A percentile compares a stretch with the other conserved stretches of the same genome.
These are phyloP conservation scores for Favolaschia claudopus DNA, from an alignment of 768 basidiomycete species.

Conservation along the genomic window DNA sequence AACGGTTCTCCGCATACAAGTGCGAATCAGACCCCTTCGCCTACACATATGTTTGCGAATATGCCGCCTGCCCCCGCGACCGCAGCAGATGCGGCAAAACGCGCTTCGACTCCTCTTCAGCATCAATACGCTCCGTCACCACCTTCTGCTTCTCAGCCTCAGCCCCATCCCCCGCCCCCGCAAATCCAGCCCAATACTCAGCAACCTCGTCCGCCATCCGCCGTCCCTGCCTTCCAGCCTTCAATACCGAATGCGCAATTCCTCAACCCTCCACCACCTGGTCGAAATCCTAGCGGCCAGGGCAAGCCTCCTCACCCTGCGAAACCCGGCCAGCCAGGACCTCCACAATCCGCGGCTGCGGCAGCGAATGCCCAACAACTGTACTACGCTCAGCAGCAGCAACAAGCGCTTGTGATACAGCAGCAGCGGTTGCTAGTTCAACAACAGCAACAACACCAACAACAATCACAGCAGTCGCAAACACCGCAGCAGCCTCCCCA, in stretches of 20 bases:
- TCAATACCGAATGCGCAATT: slow-evolving; percentile 29
- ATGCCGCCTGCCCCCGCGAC: slow-evolving; percentile 11
- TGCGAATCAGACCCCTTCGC: slow-evolving; percentile 27
- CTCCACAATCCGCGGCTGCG: background rate
- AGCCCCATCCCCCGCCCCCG: slow-evolving; percentile 32
- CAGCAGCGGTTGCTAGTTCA: slow-evolving; percentile 20
- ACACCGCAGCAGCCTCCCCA: slow-evolving; percentile 25
- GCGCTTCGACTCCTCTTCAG: slow-evolving; percentile 25
- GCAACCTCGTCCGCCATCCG: slow-evolving; percentile 28
- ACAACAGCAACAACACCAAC: slow-evolving; percentile 24
- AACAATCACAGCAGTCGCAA: slow-evolving; percentile 25
- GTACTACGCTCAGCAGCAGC: slow-evolving; percentile 22
- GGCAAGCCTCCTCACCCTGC: slow-evolving; percentile 9
- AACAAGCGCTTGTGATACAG: slow-evolving; percentile 13
- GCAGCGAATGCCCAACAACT: slow-evolving; percentile 1
- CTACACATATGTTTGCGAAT: slow-evolving; percentile 30
- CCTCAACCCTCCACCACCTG: slow-evolving; percentile 28
- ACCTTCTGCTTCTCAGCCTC: slow-evolving; percentile 36
- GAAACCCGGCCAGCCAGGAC: background rate
- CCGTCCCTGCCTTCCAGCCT: slow-evolving; percentile 29
- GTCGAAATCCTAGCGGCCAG: slow-evolving; percentile 21
- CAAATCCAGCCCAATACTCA: slow-evolving; percentile 26
- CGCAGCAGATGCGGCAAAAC: slow-evolving; percentile 18
- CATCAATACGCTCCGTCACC: slow-evolving; percentile 33
- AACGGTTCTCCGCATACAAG: slow-evolving; percentile 23